phyloP scores from a whole-genome alignment of 805 yeast species.

The Candida corydali region DNA sequence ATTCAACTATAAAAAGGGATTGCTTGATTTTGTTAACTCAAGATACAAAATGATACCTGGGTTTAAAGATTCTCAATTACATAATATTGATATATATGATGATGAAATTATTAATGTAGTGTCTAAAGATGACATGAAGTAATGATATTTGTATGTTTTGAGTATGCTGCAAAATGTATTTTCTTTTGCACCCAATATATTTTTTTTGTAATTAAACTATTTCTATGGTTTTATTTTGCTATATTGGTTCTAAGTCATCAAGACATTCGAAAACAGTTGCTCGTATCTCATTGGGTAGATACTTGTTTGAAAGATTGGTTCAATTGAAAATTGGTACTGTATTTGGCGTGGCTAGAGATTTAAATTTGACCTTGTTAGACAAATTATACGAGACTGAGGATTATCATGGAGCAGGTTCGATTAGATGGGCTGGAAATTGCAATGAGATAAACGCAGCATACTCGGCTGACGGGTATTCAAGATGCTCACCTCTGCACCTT shows the following conservation, averaged over 20 bases:
- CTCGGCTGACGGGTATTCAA: slow-evolving; percentile 41
- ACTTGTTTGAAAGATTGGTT: slow-evolving; percentile 36
- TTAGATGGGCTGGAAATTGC: slow-evolving; percentile 43
- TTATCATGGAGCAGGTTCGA: slow-evolving; percentile 10
- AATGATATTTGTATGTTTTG: too few species aligned
- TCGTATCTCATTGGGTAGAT: slow-evolving; percentile 34
- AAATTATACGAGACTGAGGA: slow-evolving; percentile 37
- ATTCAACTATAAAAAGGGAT: slow-evolving; percentile 17
- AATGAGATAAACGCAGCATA: slow-evolving; percentile 42
- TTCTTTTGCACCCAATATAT: slow-evolving; percentile 1
- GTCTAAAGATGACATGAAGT: background rate
- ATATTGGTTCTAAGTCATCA: background rate
- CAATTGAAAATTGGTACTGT: slow-evolving; percentile 34
- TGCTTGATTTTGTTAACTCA: slow-evolving; percentile 13
- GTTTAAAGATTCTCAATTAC: background rate
- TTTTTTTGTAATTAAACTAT: slow-evolving; percentile 1
- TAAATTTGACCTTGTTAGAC: slow-evolving; percentile 35
- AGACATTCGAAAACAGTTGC: slow-evolving; percentile 15
- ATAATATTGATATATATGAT: slow-evolving; percentile 7
- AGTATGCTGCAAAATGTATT: slow-evolving; percentile 1
- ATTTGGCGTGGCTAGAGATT: slow-evolving; percentile 41
- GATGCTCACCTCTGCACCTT: slow-evolving; percentile 29
- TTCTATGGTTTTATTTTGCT: slow-evolving; percentile 3
- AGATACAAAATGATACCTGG: slow-evolving; percentile 11
- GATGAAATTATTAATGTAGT: slow-evolving; percentile 1